Evolutionary conservation across 352 stramenopile species (phyloP), one percentile per base, ranked within the genome.

Genomic region (Pythium coloratum): DNA sequence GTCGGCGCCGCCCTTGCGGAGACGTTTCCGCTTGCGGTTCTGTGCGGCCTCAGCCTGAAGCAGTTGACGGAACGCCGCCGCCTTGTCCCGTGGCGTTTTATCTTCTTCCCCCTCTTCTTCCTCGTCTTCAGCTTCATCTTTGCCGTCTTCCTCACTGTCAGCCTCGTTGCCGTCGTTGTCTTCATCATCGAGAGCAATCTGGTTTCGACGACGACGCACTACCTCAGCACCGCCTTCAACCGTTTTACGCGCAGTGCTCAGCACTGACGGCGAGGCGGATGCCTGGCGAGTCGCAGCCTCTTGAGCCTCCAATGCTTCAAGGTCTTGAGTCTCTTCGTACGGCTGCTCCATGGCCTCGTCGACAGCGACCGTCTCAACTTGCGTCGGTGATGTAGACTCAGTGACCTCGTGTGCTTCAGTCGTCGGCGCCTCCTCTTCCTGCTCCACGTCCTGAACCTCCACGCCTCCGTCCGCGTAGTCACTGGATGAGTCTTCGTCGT

Each of bases 31-130:
- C n/a, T 79, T 74, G 26, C 76, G 75, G 14, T 72, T 86, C 59
- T 84, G 71, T 46, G 72, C 61, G 0, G 83, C 83, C 53, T 95
- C 88, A 3, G 70, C 80, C 26, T 76, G 77, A 36, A 95, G 63
- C 34, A 95, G 57, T n/a, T 69, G 77, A 24, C 88, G 84, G 64
- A 83, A 95, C 4, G 62, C 81, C 6, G 85, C 85, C 33, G 85
- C 84, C 36, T 85, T 90, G 54, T 95, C 88, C 40, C 81, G 84
- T n/a, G 71, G 67, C 3, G 30, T 46, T n/a, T 69, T 66, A 2
- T 61, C 36, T 26, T 56, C 6, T 3, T 46, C 60, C 50, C 62
- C 40, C 1, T 74, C 56, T 9, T 75, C 65, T 3, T 57, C 51
- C 3, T 55, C 55, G 13, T 70, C 61, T 0, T 81, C 69, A n/a